These are phyloP conservation scores for Cryptosporidium andersoni DNA, from an alignment of 169 alveolate genomes.

Conservation along the genomic window DNA sequence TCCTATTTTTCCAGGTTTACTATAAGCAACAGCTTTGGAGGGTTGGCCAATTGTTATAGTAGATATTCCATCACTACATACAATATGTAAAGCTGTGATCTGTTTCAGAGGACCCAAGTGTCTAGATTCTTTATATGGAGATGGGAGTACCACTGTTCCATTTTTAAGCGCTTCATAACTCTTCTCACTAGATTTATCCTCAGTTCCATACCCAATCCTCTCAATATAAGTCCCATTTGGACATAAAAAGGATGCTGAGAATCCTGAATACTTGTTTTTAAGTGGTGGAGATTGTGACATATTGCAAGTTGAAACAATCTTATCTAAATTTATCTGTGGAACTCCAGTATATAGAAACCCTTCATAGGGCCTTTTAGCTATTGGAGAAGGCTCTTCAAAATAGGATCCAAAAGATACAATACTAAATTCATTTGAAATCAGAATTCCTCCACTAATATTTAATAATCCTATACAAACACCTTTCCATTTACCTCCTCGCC, in stretches of 20 bases:
- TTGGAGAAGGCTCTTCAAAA: conserved; percentile 59
- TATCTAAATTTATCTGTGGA: conserved; percentile 43
- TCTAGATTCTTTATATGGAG: conserved; percentile 28
- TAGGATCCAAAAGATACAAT: conserved; percentile 57
- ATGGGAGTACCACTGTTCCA: conserved; percentile 44
- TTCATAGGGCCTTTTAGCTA: conserved; percentile 18
- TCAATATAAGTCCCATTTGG: conserved; percentile 67
- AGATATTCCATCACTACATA: conserved; percentile 67
- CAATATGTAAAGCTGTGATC: conserved; percentile 23
- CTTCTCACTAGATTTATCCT: conserved; percentile 6
- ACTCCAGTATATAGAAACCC: conserved; percentile 62
- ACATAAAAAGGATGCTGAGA: conserved; percentile 58
- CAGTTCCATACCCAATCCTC: conserved; percentile 61
- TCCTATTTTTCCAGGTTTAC: conserved; percentile 60
- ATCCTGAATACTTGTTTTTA: conserved; percentile 53
- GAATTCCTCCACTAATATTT: conserved; percentile 44
- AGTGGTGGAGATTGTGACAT: conserved; percentile 30
- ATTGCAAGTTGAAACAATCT: conserved; percentile 54
- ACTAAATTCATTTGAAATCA: conserved; percentile 34
- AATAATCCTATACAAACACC: conserved; percentile 64
- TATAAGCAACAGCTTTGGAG: conserved; percentile 21
- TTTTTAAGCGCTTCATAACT: conserved; percentile 24
- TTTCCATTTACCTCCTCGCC: conserved; percentile 64
- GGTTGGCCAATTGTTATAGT: conserved; percentile 60
- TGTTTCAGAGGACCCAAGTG: conserved; percentile 62